Evolutionary conservation across 1,284 basidiomycete species (phyloP), one percentile per base, ranked within the genome.

Genomic region (Xerocomus minutiporus): DNA sequence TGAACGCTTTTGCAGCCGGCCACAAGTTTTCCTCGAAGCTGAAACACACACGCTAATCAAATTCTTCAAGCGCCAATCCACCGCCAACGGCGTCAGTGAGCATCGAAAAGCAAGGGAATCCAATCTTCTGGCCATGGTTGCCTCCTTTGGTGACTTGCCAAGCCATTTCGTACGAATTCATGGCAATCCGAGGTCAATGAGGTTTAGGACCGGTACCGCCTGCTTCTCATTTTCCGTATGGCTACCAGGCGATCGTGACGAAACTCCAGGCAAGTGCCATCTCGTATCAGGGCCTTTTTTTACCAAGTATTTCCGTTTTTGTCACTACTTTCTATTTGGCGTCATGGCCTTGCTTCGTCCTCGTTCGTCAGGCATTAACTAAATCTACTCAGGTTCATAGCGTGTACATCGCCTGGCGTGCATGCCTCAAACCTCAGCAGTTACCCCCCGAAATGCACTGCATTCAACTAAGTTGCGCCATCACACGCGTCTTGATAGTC

Each of bases 21-120:
- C 62, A 20, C 62, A 66, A 61, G 60, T 62, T 58, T 53, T 55
- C 60, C 64, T 66, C 47, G 52, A 58, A 44, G 61, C 17, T 51
- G 46, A 20, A 34, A 38, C 43, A 23, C 28, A 35, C 53, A 50
- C 52, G 47, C 49, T 34, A 53, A 45, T 50, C 51, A 48, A 38
- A 28, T 39, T 50, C 39, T 39, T 41, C 50, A 45, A 45, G n/a
- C 52, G 45, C 48, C 6, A 23, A 38, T 32, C 35, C 52, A 49
- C 50, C 17, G 43, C 50, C 50, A 43, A 44, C 36, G 17, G 50
- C 52, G 47, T 23, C 45, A 43, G 46, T 28, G 40, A 17, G 35
- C 35, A 17, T 17, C 15, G 35, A 17, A 36, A n/a, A 36, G 8
- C 31, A 50, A 45, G 50, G 44, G 45, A 32, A 23, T 31, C 36